Evolutionary conservation across 352 stramenopile species (phyloP).

Genomic region (Pythium aphanidermatum): DNA sequence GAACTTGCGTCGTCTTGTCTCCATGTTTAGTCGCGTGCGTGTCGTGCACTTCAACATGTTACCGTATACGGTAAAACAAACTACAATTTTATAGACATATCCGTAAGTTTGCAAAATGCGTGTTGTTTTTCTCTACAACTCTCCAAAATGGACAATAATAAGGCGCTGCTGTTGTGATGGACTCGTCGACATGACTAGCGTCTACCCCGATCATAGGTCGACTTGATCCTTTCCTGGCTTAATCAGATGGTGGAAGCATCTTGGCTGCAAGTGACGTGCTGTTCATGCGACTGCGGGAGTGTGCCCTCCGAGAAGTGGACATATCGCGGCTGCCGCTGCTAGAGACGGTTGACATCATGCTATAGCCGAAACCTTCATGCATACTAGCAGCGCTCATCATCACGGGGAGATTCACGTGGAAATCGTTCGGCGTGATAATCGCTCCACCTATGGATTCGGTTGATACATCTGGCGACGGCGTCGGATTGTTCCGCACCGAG

Average conservation of each 20-base stretch:
- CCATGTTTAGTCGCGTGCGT: too few relatives aligned
- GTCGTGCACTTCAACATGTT: too few relatives aligned
- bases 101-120: too few relatives aligned
- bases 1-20: not conserved
- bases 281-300: constrained; percentile 5
- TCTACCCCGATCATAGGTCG: too few relatives aligned
- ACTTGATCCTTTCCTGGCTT: too few relatives aligned
- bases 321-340: constrained; percentile 14
- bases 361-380: constrained; percentile 7
- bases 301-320: constrained; percentile 9
- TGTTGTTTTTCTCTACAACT: too few relatives aligned
- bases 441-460: not conserved
- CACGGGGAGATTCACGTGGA: constrained; percentile 34
- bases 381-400: constrained; percentile 17
- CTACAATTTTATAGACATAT: too few relatives aligned
- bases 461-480: too few relatives aligned
- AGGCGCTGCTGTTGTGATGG: too few relatives aligned
- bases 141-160: too few relatives aligned
- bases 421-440: constrained; percentile 11
- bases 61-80: too few relatives aligned
- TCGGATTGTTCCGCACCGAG: constrained; percentile 20
- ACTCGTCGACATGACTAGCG: too few relatives aligned
- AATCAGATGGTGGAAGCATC: constrained; percentile 12
- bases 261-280: constrained; percentile 11
- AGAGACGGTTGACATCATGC: constrained; percentile 7